These are phyloP conservation scores for Oxyria digyna DNA, from an alignment of 148 eudicot genomes.

Conservation along the genomic window DNA sequence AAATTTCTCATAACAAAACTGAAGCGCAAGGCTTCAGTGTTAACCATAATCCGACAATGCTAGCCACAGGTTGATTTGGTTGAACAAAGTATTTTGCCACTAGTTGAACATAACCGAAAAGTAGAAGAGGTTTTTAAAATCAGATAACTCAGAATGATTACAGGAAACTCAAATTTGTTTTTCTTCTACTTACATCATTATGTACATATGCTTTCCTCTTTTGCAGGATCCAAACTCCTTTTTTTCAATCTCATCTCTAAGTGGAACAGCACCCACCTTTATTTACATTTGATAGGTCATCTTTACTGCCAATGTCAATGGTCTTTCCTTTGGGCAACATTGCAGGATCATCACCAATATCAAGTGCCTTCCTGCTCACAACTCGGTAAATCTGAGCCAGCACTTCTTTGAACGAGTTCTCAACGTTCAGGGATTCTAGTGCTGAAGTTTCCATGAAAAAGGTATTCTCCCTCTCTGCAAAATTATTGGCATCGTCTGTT, in stretches of 20 bases:
- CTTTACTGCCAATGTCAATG: slow-evolving; percentile 51
- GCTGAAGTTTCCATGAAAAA: slow-evolving; percentile 92
- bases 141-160: not conserved
- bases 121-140: not conserved
- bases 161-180: too few relatives aligned
- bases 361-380: slow-evolving; percentile 68
- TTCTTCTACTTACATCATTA: not conserved
- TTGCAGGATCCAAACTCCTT: not conserved
- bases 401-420: slow-evolving; percentile 74
- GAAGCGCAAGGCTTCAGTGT: not conserved
- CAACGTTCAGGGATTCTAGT: slow-evolving; percentile 63
- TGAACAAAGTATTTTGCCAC: not conserved
- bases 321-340: slow-evolving; percentile 69
- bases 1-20: not conserved
- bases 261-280: slow-evolving; percentile 63
- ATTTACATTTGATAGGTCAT: slow-evolving; percentile 69
- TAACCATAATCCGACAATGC: not conserved
- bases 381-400: slow-evolving; percentile 60
- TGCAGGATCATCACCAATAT: slow-evolving; percentile 53
- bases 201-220: not conserved
- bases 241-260: slow-evolving; percentile 10
- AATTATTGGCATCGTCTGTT: slow-evolving; percentile 36
- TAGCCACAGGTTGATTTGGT: not conserved
- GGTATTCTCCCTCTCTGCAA: slow-evolving; percentile 46
- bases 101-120: not conserved